Base-by-base conservation (phyloP, 139 green algal genomes). In the Bryopsis sp. region DNA sequence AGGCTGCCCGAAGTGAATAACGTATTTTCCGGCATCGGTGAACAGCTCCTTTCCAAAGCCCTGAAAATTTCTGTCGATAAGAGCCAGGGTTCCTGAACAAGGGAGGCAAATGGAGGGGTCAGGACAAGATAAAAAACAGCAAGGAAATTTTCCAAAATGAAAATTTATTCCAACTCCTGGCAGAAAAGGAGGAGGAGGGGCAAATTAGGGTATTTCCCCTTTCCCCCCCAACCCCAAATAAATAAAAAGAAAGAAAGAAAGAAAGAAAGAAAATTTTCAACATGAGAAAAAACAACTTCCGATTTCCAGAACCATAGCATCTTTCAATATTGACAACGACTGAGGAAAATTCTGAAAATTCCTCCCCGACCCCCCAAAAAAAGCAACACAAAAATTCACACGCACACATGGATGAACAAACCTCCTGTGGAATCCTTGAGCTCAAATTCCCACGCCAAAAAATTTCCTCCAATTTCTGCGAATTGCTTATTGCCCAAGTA, bases 371-470 rank as follows among this genome's bases (percentile, higher is more conserved):
- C n/a, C n/a, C n/a, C n/a, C n/a, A n/a, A n/a, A n/a, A n/a, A n/a
- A n/a, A n/a, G n/a, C n/a, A 24, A 22, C 47, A 24, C 22, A 24
- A 22, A 22, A 24, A 57, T 57, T 26, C 47, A 24, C 47, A 24
- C 22, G 47, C 47, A 57, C 47, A 63, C 54, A 63, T 63, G 31
- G 54, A 31, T 7, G 54, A 24, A n/a, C 33, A 70, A 24, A 61
- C 50, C 74, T 33, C 87, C 86, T 6, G 65, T 4, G 24, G 74
- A 66, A 43, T 95, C 82, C 54, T 84, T 89, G 38, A 96, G 75
- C 71, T 87, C 76, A 76, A 96, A 96, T 64, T 96, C 87, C 89
- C 88, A 96, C 2, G 89, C 89, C 43, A 95, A 77, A 26, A 96
- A 86, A 63, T 65, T 80, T 24, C 83, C 84, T 48, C 84, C 72